These are phyloP conservation scores for Globisporangium irregulare DNA, from an alignment of 352 stramenopile genomes.

Conservation along the genomic window DNA sequence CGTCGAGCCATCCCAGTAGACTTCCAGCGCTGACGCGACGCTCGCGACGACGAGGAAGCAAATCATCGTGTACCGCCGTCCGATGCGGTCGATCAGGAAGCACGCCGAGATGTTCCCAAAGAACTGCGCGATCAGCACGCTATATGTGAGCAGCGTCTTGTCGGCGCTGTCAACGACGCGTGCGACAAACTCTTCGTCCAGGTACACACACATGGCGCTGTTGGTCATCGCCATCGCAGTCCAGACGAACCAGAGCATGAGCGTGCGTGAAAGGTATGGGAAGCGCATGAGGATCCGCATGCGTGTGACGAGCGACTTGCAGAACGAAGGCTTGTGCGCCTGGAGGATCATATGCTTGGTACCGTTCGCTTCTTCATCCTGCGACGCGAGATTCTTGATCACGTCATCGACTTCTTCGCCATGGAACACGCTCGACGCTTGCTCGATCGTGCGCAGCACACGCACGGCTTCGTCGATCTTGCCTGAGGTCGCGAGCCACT, in stretches of 20 bases:
- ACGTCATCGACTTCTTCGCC: not conserved
- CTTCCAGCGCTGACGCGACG: slow-evolving; percentile 14
- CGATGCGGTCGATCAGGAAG: slow-evolving; percentile 31
- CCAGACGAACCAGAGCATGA: slow-evolving; percentile 45
- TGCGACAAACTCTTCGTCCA: slow-evolving; percentile 15
- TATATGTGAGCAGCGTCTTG: not conserved
- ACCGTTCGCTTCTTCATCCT: not conserved
- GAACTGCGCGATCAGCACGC: slow-evolving; percentile 23
- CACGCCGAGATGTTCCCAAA: slow-evolving; percentile 30
- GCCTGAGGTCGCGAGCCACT: slow-evolving; percentile 6
- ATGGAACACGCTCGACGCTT: slow-evolving; percentile 4
- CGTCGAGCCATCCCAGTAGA: slow-evolving; percentile 21
- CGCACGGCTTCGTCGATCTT: slow-evolving; percentile 15
- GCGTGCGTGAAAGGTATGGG: slow-evolving; percentile 32
- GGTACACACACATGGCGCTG: slow-evolving; percentile 27
- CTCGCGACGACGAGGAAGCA: slow-evolving; percentile 7
- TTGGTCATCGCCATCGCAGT: slow-evolving; percentile 25
- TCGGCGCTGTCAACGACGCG: slow-evolving; percentile 20
- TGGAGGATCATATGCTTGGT: not conserved
- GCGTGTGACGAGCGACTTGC: slow-evolving; percentile 19
- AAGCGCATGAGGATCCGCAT: slow-evolving; percentile 31
- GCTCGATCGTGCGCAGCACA: slow-evolving; percentile 12
- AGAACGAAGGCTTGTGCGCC: slow-evolving; percentile 21
- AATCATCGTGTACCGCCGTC: slow-evolving; percentile 27
- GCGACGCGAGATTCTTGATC: not conserved